phyloP scores from a whole-genome alignment of 345 rosid genomes.

The Odontarrhena argentea region DNA sequence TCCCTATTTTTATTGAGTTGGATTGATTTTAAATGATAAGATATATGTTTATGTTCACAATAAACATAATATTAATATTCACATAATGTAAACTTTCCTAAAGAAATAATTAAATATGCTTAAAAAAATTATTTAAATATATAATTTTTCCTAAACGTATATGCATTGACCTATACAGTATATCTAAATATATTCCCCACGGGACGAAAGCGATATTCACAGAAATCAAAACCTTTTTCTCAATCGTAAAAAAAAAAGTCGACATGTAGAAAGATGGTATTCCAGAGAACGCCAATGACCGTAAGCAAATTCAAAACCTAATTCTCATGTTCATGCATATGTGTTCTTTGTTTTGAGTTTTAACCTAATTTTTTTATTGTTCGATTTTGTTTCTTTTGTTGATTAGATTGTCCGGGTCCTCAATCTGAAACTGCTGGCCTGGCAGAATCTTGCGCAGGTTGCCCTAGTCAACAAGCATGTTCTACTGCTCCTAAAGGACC shows the following conservation, averaged over 20 bases:
- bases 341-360: neutral
- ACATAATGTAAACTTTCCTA: too few species aligned
- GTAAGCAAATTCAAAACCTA: slow-evolving; percentile 14
- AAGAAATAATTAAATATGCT: too few species aligned
- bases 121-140: too few species aligned
- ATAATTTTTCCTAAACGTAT: too few species aligned
- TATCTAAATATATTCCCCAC: too few species aligned
- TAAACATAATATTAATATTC: too few species aligned
- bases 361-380: slow-evolving; percentile 18
- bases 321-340: neutral
- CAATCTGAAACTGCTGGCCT: slow-evolving; percentile 76
- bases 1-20: too few species aligned
- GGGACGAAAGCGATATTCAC: too few species aligned
- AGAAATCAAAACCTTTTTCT: too few species aligned
- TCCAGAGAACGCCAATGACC: slow-evolving; percentile 43
- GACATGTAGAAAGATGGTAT: slow-evolving; percentile 39
- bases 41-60: too few species aligned
- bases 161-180: too few species aligned
- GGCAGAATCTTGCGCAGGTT: slow-evolving; percentile 78
- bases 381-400: slow-evolving; percentile 3
- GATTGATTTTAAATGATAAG: too few species aligned
- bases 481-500: slow-evolving; percentile 96
- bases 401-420: slow-evolving; percentile 82
- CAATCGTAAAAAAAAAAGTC: neutral
- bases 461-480: slow-evolving; percentile 90